These are phyloP conservation scores for Singerocomus inundabilis DNA, from an alignment of 1,284 basidiomycete genomes.

Conservation along the genomic window DNA sequence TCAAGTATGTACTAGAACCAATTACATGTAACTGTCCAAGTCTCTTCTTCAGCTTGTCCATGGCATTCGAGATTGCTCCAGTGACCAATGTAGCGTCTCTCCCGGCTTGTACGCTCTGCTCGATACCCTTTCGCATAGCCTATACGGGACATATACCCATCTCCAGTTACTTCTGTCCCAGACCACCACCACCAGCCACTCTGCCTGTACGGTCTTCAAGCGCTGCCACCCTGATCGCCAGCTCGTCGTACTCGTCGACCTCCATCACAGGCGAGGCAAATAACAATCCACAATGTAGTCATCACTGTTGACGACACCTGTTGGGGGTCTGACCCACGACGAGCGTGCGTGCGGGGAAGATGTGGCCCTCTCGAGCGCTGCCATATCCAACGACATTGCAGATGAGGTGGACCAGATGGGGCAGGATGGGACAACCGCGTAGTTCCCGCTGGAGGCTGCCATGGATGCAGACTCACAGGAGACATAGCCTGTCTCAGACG, in stretches of 20 bases:
- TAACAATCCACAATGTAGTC: slow-evolving; percentile 2
- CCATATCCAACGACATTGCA: not conserved
- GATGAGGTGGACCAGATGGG: not conserved
- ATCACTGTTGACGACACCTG: slow-evolving; percentile 8
- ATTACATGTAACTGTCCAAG: no score
- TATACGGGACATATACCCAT: slow-evolving; percentile 72
- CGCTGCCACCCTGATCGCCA: slow-evolving; percentile 17
- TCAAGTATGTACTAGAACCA: no score
- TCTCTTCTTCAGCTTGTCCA: not conserved
- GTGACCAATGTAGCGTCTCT: slow-evolving; percentile 17
- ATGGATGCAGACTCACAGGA: slow-evolving; percentile 4
- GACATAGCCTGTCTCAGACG: slow-evolving; percentile 9
- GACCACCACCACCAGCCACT: slow-evolving; percentile 36
- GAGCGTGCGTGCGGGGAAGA: not conserved
- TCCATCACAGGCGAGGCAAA: slow-evolving; percentile 6
- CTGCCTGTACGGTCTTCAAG: slow-evolving; percentile 14
- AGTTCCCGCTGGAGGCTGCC: not conserved
- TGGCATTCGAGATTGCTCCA: slow-evolving; percentile 24
- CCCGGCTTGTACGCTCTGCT: slow-evolving; percentile 35
- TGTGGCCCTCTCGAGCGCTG: not conserved
- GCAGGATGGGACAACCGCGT: not conserved
- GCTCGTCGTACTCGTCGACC: slow-evolving; percentile 14
- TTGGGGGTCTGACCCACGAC: not conserved
- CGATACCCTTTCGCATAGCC: no score
- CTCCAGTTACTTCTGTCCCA: slow-evolving; percentile 67